A percentile compares a stretch with the other conserved stretches of the same genome.
Conservation (phyloP, 129 eudicot genomes). For the Rutidosis leptorrhynchoides region DNA sequence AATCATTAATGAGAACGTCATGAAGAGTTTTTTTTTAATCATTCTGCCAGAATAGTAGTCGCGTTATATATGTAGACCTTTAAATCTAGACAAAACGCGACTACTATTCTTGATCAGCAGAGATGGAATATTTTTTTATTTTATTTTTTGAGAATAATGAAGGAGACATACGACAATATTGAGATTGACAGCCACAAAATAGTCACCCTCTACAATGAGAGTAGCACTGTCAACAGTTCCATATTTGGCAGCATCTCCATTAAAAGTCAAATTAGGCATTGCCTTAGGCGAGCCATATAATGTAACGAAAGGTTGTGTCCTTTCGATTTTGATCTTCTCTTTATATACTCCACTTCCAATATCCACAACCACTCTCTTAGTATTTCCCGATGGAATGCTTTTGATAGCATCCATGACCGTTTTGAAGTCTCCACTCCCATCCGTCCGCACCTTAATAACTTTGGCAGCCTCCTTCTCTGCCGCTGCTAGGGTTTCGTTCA, state of each 20-base stretch:
- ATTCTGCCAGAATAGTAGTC: too few species aligned
- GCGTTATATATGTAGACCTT: too few species aligned
- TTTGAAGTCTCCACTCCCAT: slow-evolving; percentile 55
- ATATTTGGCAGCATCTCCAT: slow-evolving; percentile 43
- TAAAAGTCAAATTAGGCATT: slow-evolving; percentile 39
- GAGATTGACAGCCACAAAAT: slow-evolving; percentile 49
- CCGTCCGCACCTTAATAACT: slow-evolving; percentile 35
- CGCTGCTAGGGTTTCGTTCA: slow-evolving; percentile 32
- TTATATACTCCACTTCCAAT: slow-evolving; percentile 53
- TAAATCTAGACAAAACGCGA: too few species aligned
- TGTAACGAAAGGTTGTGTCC: slow-evolving; percentile 44
- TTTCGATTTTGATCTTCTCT: slow-evolving; percentile 51
- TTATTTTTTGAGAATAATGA: not conserved
- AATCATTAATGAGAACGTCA: too few species aligned
- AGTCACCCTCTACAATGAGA: slow-evolving; percentile 44
- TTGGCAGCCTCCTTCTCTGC: slow-evolving; percentile 37
- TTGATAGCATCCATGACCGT: slow-evolving; percentile 48
- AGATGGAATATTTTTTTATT: too few species aligned
- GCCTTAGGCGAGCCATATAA: slow-evolving; percentile 46
- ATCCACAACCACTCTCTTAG: slow-evolving; percentile 36
- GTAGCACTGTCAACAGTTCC: slow-evolving; percentile 58
- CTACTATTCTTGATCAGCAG: not conserved
- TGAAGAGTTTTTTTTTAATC: too few species aligned
- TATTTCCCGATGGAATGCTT: slow-evolving; percentile 37
- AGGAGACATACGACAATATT: slow-evolving; percentile 35